Conservation (phyloP, 139 green algal species). For the Volvox reticuliferus region DNA sequence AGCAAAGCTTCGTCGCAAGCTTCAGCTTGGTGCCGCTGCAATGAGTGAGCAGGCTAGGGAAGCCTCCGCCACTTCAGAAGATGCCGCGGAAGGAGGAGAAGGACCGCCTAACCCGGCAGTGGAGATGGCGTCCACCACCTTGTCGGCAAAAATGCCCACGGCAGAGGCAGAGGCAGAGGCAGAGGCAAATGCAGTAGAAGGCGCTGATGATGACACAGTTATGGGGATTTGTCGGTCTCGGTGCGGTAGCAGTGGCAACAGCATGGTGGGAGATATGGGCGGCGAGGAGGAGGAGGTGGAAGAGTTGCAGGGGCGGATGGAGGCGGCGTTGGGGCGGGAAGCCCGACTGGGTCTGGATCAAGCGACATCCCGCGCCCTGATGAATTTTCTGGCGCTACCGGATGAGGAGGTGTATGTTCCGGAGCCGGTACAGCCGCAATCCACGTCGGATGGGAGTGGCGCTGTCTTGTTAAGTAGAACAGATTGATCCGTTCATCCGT, state of each 20-base stretch:
- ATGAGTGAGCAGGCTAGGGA: neutral
- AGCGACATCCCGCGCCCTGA: neutral
- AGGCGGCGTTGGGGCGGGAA: neutral
- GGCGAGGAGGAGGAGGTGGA: neutral
- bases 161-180: neutral
- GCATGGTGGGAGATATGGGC: neutral
- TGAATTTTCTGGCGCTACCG: constrained; percentile 23
- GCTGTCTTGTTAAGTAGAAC: no score
- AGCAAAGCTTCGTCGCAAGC: neutral
- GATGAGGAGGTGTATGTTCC: constrained; percentile 29
- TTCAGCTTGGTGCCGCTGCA: neutral
- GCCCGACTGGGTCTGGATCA: constrained; percentile 39
- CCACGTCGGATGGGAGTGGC: no score
- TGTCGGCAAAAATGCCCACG: neutral
- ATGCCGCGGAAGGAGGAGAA: no score
- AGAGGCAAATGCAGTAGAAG: no score
- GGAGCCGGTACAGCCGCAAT: no score
- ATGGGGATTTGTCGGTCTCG: neutral
- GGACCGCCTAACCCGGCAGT: neutral
- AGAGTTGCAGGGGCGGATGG: neutral
- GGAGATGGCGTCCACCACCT: neutral
- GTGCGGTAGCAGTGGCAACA: neutral
- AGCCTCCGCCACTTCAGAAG: neutral
- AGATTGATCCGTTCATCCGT: no score
- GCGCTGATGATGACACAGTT: neutral